A percentile compares a stretch with the other conserved stretches of the same genome.
Conservation (phyloP, 202 grass and related monocot species). For the Zoysia matrella region DNA sequence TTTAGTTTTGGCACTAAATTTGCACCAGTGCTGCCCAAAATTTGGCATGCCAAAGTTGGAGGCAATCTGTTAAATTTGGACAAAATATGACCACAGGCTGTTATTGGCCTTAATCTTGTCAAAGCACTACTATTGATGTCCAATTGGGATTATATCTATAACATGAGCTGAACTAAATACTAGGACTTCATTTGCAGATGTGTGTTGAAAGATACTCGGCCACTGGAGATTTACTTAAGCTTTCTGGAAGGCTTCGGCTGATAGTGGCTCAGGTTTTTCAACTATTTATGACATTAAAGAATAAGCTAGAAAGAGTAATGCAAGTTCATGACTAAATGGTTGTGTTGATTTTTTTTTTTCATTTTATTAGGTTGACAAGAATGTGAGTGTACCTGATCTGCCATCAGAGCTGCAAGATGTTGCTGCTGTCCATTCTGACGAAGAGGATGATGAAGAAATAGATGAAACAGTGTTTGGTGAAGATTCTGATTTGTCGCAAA, state of each 20-base stretch:
- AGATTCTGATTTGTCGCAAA: slow-evolving; percentile 66
- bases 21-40: background rate
- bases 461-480: slow-evolving; percentile 89
- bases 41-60: slow-evolving; percentile 10
- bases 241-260: slow-evolving; percentile 78
- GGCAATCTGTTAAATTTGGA: background rate
- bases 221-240: slow-evolving; percentile 68
- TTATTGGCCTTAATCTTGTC: background rate
- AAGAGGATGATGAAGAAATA: slow-evolving; percentile 63
- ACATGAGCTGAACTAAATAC: slow-evolving; percentile 6
- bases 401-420: slow-evolving; percentile 33
- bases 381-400: slow-evolving; percentile 31
- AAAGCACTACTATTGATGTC: background rate
- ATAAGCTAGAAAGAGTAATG: background rate
- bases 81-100: background rate
- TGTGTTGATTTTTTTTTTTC: slow-evolving; percentile 2
- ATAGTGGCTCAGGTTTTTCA: slow-evolving; percentile 74
- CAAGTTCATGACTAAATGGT: background rate
- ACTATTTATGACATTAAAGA: background rate
- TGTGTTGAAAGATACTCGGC: slow-evolving; percentile 56
- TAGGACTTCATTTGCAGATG: slow-evolving; percentile 52
- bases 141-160: background rate
- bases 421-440: slow-evolving; percentile 37
- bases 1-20: slow-evolving; percentile 11
- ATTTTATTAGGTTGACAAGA: slow-evolving; percentile 59